These are phyloP conservation scores for Suhomyces sp. DNA, from an alignment of 805 yeast genomes.

Conservation along the genomic window DNA sequence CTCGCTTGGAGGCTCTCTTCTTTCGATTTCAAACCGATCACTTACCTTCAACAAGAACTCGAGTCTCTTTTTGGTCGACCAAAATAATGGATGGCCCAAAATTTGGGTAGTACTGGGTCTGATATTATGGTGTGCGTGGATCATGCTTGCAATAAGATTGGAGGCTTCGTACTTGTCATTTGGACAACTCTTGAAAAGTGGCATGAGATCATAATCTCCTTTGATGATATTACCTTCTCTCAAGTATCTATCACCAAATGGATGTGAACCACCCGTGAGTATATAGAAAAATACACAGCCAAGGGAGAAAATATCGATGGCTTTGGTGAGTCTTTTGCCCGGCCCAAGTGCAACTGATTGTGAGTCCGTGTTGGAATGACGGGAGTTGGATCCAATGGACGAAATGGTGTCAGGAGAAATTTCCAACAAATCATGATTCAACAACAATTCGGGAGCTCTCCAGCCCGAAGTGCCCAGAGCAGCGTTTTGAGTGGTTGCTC, in stretches of 20 bases:
- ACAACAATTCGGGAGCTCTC: slow-evolving; percentile 91
- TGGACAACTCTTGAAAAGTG: slow-evolving; percentile 42
- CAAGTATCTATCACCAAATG: slow-evolving; percentile 88
- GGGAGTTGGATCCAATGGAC: slow-evolving; percentile 19
- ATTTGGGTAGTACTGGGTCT: slow-evolving; percentile 73
- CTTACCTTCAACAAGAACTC: slow-evolving; percentile 85
- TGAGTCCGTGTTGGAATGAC: slow-evolving; percentile 11
- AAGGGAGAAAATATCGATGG: slow-evolving; percentile 88
- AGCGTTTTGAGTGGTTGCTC: slow-evolving; percentile 88
- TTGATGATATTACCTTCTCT: slow-evolving; percentile 87
- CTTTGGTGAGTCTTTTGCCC: slow-evolving; percentile 68
- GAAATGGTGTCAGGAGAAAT: slow-evolving; percentile 39
- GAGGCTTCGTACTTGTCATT: slow-evolving; percentile 59
- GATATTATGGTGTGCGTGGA: slow-evolving; percentile 56
- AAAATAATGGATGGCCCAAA: slow-evolving; percentile 83
- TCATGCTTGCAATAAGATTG: slow-evolving; percentile 73
- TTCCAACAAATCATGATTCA: slow-evolving; percentile 36
- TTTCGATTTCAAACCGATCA: slow-evolving; percentile 85
- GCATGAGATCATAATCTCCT: slow-evolving; percentile 52
- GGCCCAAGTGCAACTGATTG: slow-evolving; percentile 7
- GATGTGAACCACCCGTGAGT: slow-evolving; percentile 80
- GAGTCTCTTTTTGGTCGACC: slow-evolving; percentile 70
- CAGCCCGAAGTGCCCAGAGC: slow-evolving; percentile 95
- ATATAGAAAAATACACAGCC: slow-evolving; percentile 94
- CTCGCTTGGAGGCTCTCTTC: slow-evolving; percentile 73